Percentiles rank a stretch among this genome's conserved stretches.
Conservation (phyloP, 208 protist species). For the Crithidia bombi region DNA sequence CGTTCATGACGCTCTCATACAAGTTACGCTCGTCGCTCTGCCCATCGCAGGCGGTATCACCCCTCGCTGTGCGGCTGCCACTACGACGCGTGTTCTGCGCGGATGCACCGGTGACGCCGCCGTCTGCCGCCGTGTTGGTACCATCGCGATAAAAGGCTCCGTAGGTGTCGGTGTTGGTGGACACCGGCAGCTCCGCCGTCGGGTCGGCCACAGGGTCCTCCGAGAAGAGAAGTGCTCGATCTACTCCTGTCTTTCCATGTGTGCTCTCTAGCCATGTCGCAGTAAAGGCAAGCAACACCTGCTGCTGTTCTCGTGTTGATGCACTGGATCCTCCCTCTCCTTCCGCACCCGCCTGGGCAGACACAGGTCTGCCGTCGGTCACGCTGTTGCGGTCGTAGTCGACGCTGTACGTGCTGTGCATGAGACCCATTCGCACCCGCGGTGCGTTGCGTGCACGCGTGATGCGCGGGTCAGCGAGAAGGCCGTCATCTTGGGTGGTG, state of each 20-base stretch:
- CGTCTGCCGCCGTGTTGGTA: not conserved
- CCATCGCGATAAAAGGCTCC: not conserved
- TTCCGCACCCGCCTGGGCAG: too few relatives aligned
- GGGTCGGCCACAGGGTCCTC: constrained; percentile 24
- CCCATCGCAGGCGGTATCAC: not conserved
- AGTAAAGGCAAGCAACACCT: not conserved
- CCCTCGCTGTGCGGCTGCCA: not conserved
- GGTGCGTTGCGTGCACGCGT: constrained; percentile 1
- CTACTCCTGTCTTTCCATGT: not conserved
- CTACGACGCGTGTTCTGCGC: too few relatives aligned
- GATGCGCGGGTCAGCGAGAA: constrained; percentile 25
- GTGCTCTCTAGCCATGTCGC: too few relatives aligned
- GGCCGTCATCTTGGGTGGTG: not conserved
- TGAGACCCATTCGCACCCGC: constrained; percentile 9
- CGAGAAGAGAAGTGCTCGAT: constrained; percentile 26
- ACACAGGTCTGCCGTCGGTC: not conserved
- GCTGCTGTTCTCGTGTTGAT: too few relatives aligned
- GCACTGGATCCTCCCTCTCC: too few relatives aligned
- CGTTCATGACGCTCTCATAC: constrained; percentile 42
- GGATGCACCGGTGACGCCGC: not conserved
- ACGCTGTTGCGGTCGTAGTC: constrained; percentile 17
- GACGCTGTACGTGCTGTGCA: constrained; percentile 29
- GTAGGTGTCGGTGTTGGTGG: constrained; percentile 37
- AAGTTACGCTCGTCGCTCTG: constrained; percentile 24
- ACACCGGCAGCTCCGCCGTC: constrained; percentile 13